Conservation (phyloP, 371 early-diverging fungal species). For the Mortierella sp. region DNA sequence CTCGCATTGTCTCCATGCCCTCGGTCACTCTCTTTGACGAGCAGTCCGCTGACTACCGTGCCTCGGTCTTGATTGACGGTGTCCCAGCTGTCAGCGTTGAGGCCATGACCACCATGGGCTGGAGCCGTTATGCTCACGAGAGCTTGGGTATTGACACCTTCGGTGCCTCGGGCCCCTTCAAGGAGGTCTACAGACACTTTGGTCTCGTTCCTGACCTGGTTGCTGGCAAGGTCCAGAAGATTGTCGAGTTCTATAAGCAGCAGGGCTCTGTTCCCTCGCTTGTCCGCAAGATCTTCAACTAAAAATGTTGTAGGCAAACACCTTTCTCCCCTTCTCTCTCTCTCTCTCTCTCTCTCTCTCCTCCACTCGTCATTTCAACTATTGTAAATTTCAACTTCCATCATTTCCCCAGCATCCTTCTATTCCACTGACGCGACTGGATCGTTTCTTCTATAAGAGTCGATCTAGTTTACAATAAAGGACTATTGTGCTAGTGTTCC, state of each 20-base stretch:
- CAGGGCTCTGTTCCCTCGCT: slow-evolving; percentile 18
- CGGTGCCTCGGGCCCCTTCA: slow-evolving; percentile 88
- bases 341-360: slow-evolving; percentile 5
- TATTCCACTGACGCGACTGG: too few relatives aligned
- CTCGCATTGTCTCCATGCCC: slow-evolving; percentile 95
- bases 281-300: slow-evolving; percentile 28
- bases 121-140: slow-evolving; percentile 92
- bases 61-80: slow-evolving; percentile 79
- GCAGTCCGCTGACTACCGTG: slow-evolving; percentile 87
- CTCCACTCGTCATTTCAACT: background rate
- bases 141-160: slow-evolving; percentile 93
- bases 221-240: slow-evolving; percentile 78
- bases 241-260: slow-evolving; percentile 75
- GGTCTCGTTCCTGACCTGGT: slow-evolving; percentile 80
- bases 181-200: slow-evolving; percentile 80
- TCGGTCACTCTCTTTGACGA: slow-evolving; percentile 93
- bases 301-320: background rate
- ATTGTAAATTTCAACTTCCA: too few relatives aligned
- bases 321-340: slow-evolving; percentile 21
- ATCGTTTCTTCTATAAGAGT: too few relatives aligned
- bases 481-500: too few relatives aligned
- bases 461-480: too few relatives aligned
- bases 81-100: slow-evolving; percentile 90
- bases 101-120: slow-evolving; percentile 91
- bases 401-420: too few relatives aligned